A percentile compares a stretch with the other conserved stretches of the same genome.
Evolutionary conservation across 2,329 filamentous ascomycete genomes (phyloP).

Genomic region (Rosellinia necatrix): DNA sequence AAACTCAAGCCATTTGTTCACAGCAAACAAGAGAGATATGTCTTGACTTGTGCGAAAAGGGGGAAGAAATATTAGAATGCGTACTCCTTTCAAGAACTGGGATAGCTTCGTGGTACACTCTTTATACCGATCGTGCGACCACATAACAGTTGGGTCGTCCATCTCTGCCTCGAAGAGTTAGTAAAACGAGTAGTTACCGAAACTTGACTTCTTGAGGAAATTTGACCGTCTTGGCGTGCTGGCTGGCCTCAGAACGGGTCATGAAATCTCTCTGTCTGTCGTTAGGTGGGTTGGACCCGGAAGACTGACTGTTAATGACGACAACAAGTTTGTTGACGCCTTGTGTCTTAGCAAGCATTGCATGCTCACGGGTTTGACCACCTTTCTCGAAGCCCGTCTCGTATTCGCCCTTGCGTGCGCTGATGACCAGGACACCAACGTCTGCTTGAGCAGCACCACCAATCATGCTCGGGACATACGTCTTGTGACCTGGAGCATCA

Average conservation of each 20-base stretch:
- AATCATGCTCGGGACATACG: conserved; percentile 98
- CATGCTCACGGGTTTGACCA: conserved; percentile 96
- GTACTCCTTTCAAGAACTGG: conserved; percentile 77
- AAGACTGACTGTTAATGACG: conserved; percentile 74
- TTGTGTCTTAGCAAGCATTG: conserved; percentile 96
- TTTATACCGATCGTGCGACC: conserved; percentile 89
- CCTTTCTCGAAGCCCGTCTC: conserved; percentile 97
- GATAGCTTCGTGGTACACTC: conserved; percentile 90
- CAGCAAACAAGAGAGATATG: neutral
- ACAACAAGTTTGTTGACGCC: conserved; percentile 96
- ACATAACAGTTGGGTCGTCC: conserved; percentile 96
- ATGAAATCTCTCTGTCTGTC: neutral
- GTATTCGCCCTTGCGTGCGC: conserved; percentile 96
- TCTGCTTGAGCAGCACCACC: conserved; percentile 92
- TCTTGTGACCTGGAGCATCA: conserved; percentile 97
- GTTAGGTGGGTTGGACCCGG: neutral
- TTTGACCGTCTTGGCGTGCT: neutral
- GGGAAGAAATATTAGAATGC: neutral
- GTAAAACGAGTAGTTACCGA: neutral
- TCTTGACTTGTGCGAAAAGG: neutral
- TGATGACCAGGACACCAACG: conserved; percentile 94
- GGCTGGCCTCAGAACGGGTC: neutral
- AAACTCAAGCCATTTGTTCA: neutral
- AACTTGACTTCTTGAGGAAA: neutral
- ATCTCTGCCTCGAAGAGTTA: conserved; percentile 61